Evolutionary conservation across 2,329 filamentous ascomycete species (phyloP).

Genomic region (Rhynchosporium agropyri): DNA sequence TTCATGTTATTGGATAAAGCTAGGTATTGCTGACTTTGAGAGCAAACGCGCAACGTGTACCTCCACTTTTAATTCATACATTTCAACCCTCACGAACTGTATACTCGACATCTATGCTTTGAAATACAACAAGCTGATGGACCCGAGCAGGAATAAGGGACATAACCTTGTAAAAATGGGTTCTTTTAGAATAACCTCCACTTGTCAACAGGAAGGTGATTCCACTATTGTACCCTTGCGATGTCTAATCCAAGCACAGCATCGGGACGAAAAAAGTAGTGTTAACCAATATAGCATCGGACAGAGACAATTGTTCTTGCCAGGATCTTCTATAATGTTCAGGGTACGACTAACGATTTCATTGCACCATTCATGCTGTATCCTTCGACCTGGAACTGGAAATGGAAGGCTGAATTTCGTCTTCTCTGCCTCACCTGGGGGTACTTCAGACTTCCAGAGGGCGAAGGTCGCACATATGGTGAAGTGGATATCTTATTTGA

Average conservation of each 20-base stretch:
- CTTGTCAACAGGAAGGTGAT: no score
- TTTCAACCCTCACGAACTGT: no score
- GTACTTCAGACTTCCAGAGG: constrained; percentile 47
- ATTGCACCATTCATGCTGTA: constrained; percentile 67
- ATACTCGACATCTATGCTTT: no score
- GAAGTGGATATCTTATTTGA: constrained; percentile 26
- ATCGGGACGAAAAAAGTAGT: constrained; percentile 27
- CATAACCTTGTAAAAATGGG: no score
- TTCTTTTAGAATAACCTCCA: no score
- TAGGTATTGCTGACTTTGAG: no score
- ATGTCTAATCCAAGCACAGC: no score
- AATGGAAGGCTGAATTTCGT: constrained; percentile 47
- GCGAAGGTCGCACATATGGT: constrained; percentile 30
- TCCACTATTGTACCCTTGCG: no score
- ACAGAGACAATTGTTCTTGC: constrained; percentile 37
- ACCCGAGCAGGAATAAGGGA: no score
- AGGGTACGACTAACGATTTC: constrained; percentile 40
- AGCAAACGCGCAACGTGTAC: no score
- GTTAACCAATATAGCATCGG: constrained; percentile 45
- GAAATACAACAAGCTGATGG: no score
- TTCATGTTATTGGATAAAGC: background rate
- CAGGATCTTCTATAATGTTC: constrained; percentile 45
- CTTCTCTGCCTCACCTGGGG: constrained; percentile 44
- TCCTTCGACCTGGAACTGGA: constrained; percentile 44
- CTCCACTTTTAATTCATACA: no score